Evolutionary conservation across 176 grass and related monocot species (phyloP).

Genomic region (Hsuehochloa calcarea): DNA sequence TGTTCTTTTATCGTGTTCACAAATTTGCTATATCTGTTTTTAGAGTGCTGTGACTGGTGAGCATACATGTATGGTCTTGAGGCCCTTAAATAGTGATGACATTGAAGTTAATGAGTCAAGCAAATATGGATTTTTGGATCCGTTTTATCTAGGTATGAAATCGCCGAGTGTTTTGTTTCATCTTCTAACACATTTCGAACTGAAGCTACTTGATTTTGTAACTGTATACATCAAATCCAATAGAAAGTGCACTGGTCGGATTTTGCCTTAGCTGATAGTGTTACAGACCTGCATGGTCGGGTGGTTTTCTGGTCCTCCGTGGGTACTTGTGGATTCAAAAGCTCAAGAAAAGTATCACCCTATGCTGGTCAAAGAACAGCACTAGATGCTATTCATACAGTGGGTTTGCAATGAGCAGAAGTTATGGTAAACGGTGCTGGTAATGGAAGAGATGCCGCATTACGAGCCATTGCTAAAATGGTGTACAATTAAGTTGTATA

Average conservation of each 20-base stretch:
- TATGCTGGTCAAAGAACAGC: too few species aligned
- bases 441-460: too few species aligned
- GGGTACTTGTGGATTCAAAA: too few species aligned
- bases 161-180: background rate
- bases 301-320: too few species aligned
- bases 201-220: background rate
- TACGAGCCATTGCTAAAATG: too few species aligned
- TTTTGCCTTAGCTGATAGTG: background rate
- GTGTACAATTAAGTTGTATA: too few species aligned
- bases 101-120: constrained; percentile 50
- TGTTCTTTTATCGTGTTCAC: constrained; percentile 14
- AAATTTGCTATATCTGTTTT: constrained; percentile 22
- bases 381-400: too few species aligned
- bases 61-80: constrained; percentile 92
- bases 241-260: background rate
- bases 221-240: constrained; percentile 13
- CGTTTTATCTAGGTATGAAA: constrained; percentile 76
- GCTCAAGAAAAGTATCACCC: too few species aligned
- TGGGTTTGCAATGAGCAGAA: too few species aligned
- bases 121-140: constrained; percentile 76
- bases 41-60: constrained; percentile 97
- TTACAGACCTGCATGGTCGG: too few species aligned
- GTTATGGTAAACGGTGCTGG: too few species aligned
- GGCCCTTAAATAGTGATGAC: constrained; percentile 70
- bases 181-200: background rate